Conservation (phyloP, 2,329 filamentous ascomycete genomes). For the Raffaelea ambrosiae region DNA sequence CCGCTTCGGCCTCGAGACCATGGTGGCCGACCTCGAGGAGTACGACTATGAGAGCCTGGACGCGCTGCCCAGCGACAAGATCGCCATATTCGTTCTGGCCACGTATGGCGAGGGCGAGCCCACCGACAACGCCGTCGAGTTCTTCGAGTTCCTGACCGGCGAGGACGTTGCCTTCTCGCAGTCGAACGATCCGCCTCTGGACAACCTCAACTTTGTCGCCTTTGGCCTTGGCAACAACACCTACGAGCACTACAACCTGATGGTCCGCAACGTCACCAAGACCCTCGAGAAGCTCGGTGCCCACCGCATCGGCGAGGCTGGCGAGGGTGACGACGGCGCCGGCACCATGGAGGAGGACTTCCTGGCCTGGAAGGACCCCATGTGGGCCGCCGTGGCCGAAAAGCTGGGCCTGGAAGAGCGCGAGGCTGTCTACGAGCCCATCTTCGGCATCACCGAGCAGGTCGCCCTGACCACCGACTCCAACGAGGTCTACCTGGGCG, state of each 20-base stretch:
- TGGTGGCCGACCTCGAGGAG: constrained; percentile 96
- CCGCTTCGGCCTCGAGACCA: constrained; percentile 91
- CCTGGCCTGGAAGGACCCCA: constrained; percentile 96
- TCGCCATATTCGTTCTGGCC: constrained; percentile 90
- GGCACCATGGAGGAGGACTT: constrained; percentile 99
- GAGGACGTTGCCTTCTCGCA: constrained; percentile 79
- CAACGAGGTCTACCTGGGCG: constrained; percentile 81
- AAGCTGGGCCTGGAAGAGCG: constrained; percentile 89
- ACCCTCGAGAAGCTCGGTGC: constrained; percentile 76
- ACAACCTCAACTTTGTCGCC: constrained; percentile 82
- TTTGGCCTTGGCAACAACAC: constrained; percentile 99
- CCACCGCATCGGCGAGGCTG: constrained; percentile 73
- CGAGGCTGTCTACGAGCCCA: constrained; percentile 90
- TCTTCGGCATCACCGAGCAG: constrained; percentile 74
- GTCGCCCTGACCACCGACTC: constrained; percentile 66
- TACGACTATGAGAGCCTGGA: constrained; percentile 96
- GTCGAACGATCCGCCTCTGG: constrained; percentile 62
- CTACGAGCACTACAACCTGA: constrained; percentile 98
- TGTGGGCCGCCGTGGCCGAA: constrained; percentile 82
- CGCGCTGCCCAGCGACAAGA: constrained; percentile 76
- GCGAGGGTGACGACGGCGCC: constrained; percentile 94
- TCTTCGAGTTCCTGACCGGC: constrained; percentile 88
- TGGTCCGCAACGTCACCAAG: constrained; percentile 88
- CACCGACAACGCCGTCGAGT: constrained; percentile 97
- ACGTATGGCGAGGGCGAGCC: constrained; percentile 98